Evolutionary conservation across 139 green algal species (phyloP), one percentile per base, ranked within the genome.

Genomic region (Chlorokybus atmophyticus): DNA sequence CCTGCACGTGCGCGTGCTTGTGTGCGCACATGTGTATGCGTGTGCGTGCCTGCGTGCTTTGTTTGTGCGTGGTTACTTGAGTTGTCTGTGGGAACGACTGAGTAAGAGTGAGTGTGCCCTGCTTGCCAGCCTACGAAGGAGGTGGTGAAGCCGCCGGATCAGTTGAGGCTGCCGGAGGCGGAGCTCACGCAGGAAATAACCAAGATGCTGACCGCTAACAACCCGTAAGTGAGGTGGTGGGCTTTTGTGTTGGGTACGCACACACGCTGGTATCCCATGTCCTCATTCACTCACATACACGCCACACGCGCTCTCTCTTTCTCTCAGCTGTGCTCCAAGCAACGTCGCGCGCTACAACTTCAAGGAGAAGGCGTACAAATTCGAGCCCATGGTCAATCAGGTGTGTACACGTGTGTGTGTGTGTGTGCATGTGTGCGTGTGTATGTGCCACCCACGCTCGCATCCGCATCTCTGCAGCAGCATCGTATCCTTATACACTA

Each of bases 331-430:
- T 44, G 65, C 65, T 14, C 80, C 85, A 2, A 78, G 82, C 29
- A 91, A 87, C 61, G 62, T 88, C n/a, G 82, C 80, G 6, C 72
- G 82, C 5, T 91, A 83, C 78, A 83, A 84, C 67, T 76, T 77
- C 70, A 88, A 87, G 24, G 72, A 79, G 38, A 40, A 62, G 2
- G 31, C 27, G 7, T 82, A 67, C 62, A 80, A 86, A 50, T 69
- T 84, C 50, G 86, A 93, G 62, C 73, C 84, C 4, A 86, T 91
- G 74, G 79, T 94, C 5, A 83, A 93, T 40, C 85, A 93, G 73
- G 32, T 67, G 27, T 38, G 30, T 21, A 62, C 32, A n/a, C n/a
- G n/a, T n/a, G n/a, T n/a, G n/a, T n/a, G n/a, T n/a, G n/a, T n/a
- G n/a, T n/a, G n/a, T n/a, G n/a, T n/a, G n/a, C n/a, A n/a, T n/a